Evolutionary conservation across 2,329 filamentous ascomycete genomes (phyloP).

Genomic region (Tricladium varicosporioides): DNA sequence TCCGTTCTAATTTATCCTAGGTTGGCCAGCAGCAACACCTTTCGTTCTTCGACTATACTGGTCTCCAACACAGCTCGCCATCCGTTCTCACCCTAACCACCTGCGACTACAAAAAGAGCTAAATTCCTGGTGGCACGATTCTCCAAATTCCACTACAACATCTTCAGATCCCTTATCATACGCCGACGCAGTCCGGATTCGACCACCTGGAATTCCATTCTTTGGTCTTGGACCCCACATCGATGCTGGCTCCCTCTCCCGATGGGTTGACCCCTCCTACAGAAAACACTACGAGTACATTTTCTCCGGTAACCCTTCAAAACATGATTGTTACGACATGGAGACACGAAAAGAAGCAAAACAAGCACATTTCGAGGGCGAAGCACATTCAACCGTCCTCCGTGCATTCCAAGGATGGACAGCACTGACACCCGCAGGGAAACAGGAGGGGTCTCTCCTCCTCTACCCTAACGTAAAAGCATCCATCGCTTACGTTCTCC

Average conservation of each 20-base stretch:
- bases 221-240: conserved; percentile 43
- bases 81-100: conserved; percentile 39
- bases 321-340: conserved; percentile 40
- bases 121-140: conserved; percentile 41
- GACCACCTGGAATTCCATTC: conserved; percentile 39
- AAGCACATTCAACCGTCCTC: conserved; percentile 39
- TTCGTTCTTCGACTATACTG: conserved; percentile 41
- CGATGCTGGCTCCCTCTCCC: conserved; percentile 42
- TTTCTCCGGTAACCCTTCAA: conserved; percentile 37
- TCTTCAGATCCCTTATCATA: conserved; percentile 38
- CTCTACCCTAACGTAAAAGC: conserved; percentile 39
- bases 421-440: conserved; percentile 37
- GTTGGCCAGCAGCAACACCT: conserved; percentile 39
- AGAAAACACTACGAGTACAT: conserved; percentile 38
- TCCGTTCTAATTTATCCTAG: conserved; percentile 6
- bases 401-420: conserved; percentile 44
- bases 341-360: conserved; percentile 35
- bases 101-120: conserved; percentile 37
- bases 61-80: conserved; percentile 39
- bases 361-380: conserved; percentile 36
- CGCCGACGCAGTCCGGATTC: conserved; percentile 39
- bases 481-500: conserved; percentile 40
- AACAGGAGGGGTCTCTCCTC: conserved; percentile 39
- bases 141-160: conserved; percentile 26
- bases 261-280: conserved; percentile 42